These are phyloP conservation scores for Annulohypoxylon nitens DNA, from an alignment of 495 filamentous ascomycete species.

Conservation along the genomic window DNA sequence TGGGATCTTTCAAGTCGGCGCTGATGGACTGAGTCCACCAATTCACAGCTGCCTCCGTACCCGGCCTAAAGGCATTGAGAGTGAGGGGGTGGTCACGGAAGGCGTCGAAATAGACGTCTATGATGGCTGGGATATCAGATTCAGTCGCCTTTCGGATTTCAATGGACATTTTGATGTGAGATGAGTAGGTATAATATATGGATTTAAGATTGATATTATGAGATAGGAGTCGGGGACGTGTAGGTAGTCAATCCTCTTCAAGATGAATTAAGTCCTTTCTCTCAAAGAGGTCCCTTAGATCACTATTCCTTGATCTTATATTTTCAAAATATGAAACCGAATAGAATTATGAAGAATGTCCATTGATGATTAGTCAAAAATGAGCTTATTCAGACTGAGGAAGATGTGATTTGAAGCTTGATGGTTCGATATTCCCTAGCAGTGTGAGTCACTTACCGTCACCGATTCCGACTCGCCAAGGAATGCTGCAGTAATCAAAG, in stretches of 20 bases:
- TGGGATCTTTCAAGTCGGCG: conserved; percentile 43
- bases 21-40: conserved; percentile 42
- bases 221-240: background rate
- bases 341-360: too few relatives aligned
- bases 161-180: conserved; percentile 41
- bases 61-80: conserved; percentile 20
- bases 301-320: background rate
- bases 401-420: background rate
- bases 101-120: conserved; percentile 49
- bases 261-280: background rate
- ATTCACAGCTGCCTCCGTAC: conserved; percentile 20
- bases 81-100: conserved; percentile 48
- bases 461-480: background rate
- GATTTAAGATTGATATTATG: too few relatives aligned
- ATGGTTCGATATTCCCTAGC: background rate
- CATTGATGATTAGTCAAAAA: background rate
- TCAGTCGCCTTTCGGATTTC: conserved; percentile 40
- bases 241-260: background rate
- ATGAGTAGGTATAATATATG: too few relatives aligned
- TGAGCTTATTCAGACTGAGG: background rate
- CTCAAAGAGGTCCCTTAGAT: background rate
- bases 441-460: conserved; percentile 5
- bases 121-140: conserved; percentile 44
- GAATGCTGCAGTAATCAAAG: background rate
- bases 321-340: background rate